A percentile compares a stretch with the other conserved stretches of the same genome.
Conservation (phyloP, 805 yeast genomes). For the Candida parachauliodes region DNA sequence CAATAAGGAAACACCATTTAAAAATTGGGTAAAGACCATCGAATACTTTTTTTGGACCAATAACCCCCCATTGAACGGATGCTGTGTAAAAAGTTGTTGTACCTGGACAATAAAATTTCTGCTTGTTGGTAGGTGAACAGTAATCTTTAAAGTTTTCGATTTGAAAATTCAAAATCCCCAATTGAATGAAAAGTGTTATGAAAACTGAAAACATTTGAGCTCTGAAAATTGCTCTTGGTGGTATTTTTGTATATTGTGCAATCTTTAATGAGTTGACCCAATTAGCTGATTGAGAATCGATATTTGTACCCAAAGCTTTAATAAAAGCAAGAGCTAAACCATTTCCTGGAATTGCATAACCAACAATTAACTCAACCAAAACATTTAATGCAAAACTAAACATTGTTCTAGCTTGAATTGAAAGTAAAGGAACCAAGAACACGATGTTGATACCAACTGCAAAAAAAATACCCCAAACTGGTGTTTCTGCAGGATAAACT, state of each 20-base stretch:
- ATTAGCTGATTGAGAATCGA: constrained; percentile 28
- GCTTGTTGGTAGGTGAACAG: constrained; percentile 18
- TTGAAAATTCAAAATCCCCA: constrained; percentile 21
- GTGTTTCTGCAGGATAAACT: constrained; percentile 44
- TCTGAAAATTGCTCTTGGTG: constrained; percentile 40
- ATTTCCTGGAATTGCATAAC: constrained; percentile 26
- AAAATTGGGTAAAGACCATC: constrained; percentile 46
- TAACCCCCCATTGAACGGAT: constrained; percentile 47
- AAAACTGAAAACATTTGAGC: constrained; percentile 22
- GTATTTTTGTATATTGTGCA: constrained; percentile 37
- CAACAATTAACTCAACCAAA: constrained; percentile 48
- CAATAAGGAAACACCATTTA: constrained; percentile 53
- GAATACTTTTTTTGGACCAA: constrained; percentile 54
- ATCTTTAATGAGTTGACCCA: constrained; percentile 27
- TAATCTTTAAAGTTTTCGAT: constrained; percentile 19
- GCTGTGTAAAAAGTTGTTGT: constrained; percentile 41
- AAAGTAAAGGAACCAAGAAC: constrained; percentile 49
- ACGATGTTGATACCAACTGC: constrained; percentile 47
- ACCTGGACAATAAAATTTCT: constrained; percentile 23
- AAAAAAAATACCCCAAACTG: constrained; percentile 60
- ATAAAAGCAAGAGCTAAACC: constrained; percentile 20
- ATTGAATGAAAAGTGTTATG: constrained; percentile 19
- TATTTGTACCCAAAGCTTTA: constrained; percentile 24
- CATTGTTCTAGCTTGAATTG: constrained; percentile 48
- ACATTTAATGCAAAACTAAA: constrained; percentile 47